Evolutionary conservation across 768 basidiomycete species (phyloP), one percentile per base, ranked within the genome.

Genomic region (Mycena alexandri): DNA sequence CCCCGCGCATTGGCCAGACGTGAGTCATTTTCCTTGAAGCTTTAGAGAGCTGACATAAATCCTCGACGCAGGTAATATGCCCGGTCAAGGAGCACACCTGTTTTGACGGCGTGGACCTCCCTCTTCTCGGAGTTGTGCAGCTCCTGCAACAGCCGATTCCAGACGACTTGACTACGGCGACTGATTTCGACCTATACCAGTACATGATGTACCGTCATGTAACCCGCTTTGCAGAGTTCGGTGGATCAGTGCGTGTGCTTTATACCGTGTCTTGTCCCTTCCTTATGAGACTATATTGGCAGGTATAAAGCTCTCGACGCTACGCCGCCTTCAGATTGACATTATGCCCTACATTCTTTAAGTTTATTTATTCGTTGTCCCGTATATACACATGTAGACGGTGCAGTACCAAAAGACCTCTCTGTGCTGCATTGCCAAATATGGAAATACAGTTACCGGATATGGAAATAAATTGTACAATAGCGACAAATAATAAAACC

Each of bases 101-200:
- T 36, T 61, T 61, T 21, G 29, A 51, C 19, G 50, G 41, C 4
- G 60, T 48, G 2, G 50, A 61, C 12, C 11, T 61, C 13, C 60
- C 60, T 3, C 21, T 61, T 3, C 2, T 10, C n/a, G 41, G 22
- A 3, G 17, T 52, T 10, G 8, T 16, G 5, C 5, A 5, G 2
- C 50, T 61, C 17, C 24, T 61, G 12, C 10, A 25, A 14, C 24
- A 61, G 24, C 41, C 38, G 9, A 22, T 61, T 9, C 60, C 60
- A 5, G 41, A 29, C 13, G 38, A 61, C 38, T 12, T 9, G 7
- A 56, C 54, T 7, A 29, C 34, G 14, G 13, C n/a, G 0, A 61
- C 60, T 3, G 60, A 61, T 33, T 61, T 61, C 22, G 60, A 61
- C 33, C 36, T 50, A 2, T 61, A 52, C 12, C 60, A 61, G 38